Base-by-base conservation (phyloP, 2,329 filamentous ascomycete species). In the Fonsecaea nubica region DNA sequence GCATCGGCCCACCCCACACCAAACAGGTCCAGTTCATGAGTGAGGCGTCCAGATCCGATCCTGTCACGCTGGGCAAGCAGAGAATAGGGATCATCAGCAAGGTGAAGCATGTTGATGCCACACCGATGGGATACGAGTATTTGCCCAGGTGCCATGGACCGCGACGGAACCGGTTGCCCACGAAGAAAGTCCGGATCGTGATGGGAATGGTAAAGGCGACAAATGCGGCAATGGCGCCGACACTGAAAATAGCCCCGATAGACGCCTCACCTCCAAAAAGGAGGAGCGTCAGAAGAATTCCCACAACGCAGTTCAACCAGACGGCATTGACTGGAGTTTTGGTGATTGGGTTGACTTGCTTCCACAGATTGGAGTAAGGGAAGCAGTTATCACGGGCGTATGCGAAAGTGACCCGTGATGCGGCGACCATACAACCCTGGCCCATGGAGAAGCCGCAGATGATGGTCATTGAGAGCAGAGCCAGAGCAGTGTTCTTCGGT, bases 381-480 rank as follows among this genome's bases (percentile, higher is more conserved):
- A 92, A 90, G 74, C 87, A 90, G 72, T 87, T 89, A 72, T 92
- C 89, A 38, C 90, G 87, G 18, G 89, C 89, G 76, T 92, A 92
- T 15, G 89, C 89, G 73, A 90, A 92, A 1, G 88, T 90, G 53
- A 91, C 89, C 56, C 90, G 84, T 25, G 86, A 89, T 5, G 82
- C 82, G 10, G 82, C 80, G 42, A 92, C 85, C 87, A 90, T 91
- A 75, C 88, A 90, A 1, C 88, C 89, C 75, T 91, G 89, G 5
- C 89, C 89, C 87, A 91, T 91, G 48, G 84, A 86, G 74, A 91
- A 91, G 1, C 87, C 86, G 65, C 88, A 89, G 48, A 91, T 80
- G 69, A 91, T 90, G 1, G 89, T 91, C 50, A 91, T 77, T 0
- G 84, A 79, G 12, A 91, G 84, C 58, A 91, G 85, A 1, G 86